These are phyloP conservation scores for Carex pumila DNA, from an alignment of 176 grass and related monocot genomes.

Conservation along the genomic window DNA sequence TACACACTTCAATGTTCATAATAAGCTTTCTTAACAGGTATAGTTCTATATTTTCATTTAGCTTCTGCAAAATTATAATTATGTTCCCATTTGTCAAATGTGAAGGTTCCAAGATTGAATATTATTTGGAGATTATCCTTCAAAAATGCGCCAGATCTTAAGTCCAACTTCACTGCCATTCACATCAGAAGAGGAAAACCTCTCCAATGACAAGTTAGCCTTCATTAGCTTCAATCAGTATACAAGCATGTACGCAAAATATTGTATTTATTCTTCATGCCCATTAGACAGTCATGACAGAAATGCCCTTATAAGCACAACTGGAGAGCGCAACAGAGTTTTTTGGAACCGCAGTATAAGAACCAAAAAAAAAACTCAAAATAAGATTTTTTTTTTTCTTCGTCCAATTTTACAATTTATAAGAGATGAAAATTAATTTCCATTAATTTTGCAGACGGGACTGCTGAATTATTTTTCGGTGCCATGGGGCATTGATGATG, in stretches of 20 bases:
- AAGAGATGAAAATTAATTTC: neutral
- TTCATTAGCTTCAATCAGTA: slow-evolving; percentile 75
- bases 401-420: neutral
- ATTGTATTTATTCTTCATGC: slow-evolving; percentile 49
- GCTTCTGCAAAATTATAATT: neutral
- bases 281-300: slow-evolving; percentile 17
- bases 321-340: slow-evolving; percentile 27
- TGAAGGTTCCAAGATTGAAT: slow-evolving; percentile 50
- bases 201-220: slow-evolving; percentile 38
- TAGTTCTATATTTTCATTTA: too few species aligned
- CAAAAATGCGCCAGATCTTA: slow-evolving; percentile 37
- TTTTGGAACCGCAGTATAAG: slow-evolving; percentile 34
- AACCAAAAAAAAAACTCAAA: neutral
- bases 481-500: slow-evolving; percentile 50
- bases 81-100: neutral
- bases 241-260: slow-evolving; percentile 31
- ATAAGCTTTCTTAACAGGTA: neutral
- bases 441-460: slow-evolving; percentile 41
- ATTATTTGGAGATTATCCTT: slow-evolving; percentile 49
- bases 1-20: neutral
- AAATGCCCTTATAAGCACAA: slow-evolving; percentile 22
- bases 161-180: slow-evolving; percentile 32
- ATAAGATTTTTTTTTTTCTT: neutral
- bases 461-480: slow-evolving; percentile 8
- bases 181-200: slow-evolving; percentile 33